Conservation (phyloP, 2,329 filamentous ascomycete species). For the Ascochyta fabae region DNA sequence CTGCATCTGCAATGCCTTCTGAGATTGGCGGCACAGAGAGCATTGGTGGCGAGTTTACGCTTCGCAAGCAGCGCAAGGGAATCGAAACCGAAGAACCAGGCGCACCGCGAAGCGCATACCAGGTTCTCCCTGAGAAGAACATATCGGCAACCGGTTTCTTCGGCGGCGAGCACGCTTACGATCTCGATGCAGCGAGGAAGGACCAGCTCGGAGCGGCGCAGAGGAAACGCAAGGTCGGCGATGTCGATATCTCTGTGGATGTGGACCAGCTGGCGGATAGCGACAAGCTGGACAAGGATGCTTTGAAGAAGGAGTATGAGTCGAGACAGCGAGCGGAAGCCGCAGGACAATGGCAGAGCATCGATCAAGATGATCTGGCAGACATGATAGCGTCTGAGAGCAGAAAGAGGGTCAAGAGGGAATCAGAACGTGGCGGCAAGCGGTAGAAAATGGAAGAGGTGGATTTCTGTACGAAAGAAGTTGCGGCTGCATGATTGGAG, state of each 20-base stretch:
- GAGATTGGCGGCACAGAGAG: constrained; percentile 79
- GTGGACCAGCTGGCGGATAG: constrained; percentile 77
- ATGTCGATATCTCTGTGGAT: constrained; percentile 91
- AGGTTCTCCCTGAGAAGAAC: constrained; percentile 86
- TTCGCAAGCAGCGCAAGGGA: constrained; percentile 80
- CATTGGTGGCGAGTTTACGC: constrained; percentile 84
- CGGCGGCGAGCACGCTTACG: constrained; percentile 91
- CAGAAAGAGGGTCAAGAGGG: constrained; percentile 86
- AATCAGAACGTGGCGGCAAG: constrained; percentile 77
- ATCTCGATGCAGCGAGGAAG: constrained; percentile 67
- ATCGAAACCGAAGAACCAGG: constrained; percentile 85
- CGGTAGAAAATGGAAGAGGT: constrained; percentile 31
- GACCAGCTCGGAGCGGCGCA: constrained; percentile 80
- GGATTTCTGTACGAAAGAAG: constrained; percentile 33
- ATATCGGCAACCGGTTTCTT: constrained; percentile 92
- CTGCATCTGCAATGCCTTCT: constrained; percentile 79
- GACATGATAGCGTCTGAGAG: constrained; percentile 96
- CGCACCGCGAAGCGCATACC: constrained; percentile 78
- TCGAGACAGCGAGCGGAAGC: constrained; percentile 68
- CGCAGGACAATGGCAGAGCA: constrained; percentile 70
- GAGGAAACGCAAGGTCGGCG: constrained; percentile 88
- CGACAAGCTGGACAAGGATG: constrained; percentile 84
- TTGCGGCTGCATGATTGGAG: constrained; percentile 19
- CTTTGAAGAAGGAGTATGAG: constrained; percentile 81
- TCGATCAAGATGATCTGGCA: constrained; percentile 86